phyloP scores from a whole-genome alignment of 306 rosid species.

The Senna tora region DNA sequence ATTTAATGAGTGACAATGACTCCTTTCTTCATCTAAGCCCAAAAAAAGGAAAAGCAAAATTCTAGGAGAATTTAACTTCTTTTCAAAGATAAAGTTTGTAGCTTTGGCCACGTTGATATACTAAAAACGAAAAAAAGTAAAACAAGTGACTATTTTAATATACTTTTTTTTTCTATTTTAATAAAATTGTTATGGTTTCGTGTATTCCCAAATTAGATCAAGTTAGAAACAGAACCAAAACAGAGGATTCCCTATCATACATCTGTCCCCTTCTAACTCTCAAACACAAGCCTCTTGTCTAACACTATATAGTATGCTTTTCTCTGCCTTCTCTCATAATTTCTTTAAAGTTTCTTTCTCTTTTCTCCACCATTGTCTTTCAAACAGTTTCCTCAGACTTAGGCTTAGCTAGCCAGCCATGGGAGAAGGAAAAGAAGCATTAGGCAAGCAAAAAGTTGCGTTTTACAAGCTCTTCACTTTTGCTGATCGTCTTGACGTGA shows the following conservation, averaged over 20 bases:
- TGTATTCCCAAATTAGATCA: not conserved
- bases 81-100: too few relatives aligned
- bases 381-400: not conserved
- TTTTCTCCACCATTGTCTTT: too few relatives aligned
- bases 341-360: not conserved
- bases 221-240: not conserved
- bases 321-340: not conserved
- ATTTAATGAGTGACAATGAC: not conserved
- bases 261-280: not conserved
- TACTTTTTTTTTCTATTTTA: not conserved
- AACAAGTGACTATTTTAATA: too few relatives aligned
- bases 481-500: conserved; percentile 59
- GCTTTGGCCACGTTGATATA: too few relatives aligned
- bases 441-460: conserved; percentile 47
- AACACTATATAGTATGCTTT: not conserved
- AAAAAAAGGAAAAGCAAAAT: too few relatives aligned
- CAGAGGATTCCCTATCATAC: not conserved
- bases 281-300: too few relatives aligned
- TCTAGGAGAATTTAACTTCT: too few relatives aligned
- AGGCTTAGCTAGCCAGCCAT: not conserved
- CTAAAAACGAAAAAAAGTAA: too few relatives aligned
- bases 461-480: conserved; percentile 71
- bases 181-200: not conserved
- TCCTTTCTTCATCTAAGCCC: too few relatives aligned
- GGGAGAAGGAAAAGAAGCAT: not conserved